Percentiles rank a stretch among this genome's conserved stretches.
phyloP scores from a whole-genome alignment of 2,329 filamentous ascomycete species.

The Fusarium begoniae region DNA sequence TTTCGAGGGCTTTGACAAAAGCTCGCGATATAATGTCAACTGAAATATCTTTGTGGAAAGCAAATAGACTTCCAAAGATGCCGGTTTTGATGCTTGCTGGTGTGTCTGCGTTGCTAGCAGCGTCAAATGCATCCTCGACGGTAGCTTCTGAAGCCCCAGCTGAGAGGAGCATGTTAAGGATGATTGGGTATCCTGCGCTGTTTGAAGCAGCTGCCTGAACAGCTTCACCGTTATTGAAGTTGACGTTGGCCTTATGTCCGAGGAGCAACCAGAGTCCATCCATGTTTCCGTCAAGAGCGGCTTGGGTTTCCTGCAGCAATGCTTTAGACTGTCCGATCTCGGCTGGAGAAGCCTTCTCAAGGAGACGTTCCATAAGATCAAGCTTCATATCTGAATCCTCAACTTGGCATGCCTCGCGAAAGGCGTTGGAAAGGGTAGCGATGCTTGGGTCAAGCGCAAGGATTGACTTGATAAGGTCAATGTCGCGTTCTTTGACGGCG shows the following conservation, averaged over 20 bases:
- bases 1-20: not conserved
- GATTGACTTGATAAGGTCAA: not conserved
- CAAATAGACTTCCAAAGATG: not conserved
- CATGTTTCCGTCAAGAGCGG: not conserved
- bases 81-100: not conserved
- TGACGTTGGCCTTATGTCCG: slow-evolving; percentile 8
- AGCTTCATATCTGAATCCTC: not conserved
- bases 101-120: not conserved
- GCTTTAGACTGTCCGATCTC: slow-evolving; percentile 14
- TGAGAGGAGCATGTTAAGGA: slow-evolving; percentile 6
- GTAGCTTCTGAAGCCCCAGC: not conserved
- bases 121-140: slow-evolving; percentile 3
- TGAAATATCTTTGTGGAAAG: not conserved
- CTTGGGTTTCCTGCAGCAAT: not conserved
- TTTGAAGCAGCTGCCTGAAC: slow-evolving; percentile 1
- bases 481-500: not conserved
- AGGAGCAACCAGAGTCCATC: not conserved
- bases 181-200: not conserved
- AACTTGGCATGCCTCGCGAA: not conserved
- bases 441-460: not conserved
- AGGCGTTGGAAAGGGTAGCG: not conserved
- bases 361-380: not conserved
- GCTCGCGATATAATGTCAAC: not conserved
- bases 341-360: not conserved
- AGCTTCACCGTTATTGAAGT: not conserved